Evolutionary conservation across 2,329 filamentous ascomycete genomes (phyloP).

Genomic region (Ceratocystis lukuohia): DNA sequence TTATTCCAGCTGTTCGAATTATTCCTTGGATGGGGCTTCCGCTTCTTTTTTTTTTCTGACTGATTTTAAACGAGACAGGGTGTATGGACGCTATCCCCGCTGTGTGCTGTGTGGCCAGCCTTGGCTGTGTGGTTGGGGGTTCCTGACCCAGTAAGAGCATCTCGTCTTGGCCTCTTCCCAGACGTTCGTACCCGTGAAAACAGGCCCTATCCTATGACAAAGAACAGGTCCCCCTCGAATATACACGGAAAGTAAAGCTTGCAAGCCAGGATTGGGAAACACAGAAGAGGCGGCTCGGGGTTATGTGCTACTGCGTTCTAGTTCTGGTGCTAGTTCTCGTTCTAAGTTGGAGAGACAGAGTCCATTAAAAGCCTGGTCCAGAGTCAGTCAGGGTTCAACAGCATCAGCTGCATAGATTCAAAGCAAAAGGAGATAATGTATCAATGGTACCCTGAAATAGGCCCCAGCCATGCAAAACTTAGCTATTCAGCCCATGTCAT

Average conservation of each 20-base stretch:
- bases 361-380: not conserved
- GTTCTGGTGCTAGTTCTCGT: too few relatives aligned
- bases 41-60: not conserved
- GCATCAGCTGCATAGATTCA: not conserved
- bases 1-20: not conserved
- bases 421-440: not conserved
- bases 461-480: not conserved
- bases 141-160: not conserved
- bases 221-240: not conserved
- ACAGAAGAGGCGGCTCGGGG: too few relatives aligned
- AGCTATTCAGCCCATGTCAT: not conserved
- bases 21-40: not conserved
- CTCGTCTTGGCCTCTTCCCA: not conserved
- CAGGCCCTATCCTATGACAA: not conserved
- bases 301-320: too few relatives aligned
- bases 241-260: too few relatives aligned
- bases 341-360: too few relatives aligned
- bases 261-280: too few relatives aligned
- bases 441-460: not conserved
- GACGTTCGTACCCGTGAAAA: not conserved
- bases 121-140: not conserved
- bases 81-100: not conserved
- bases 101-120: not conserved
- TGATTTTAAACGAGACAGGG: not conserved
- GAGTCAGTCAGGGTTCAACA: not conserved